Evolutionary conservation across 176 grass and related monocot species (phyloP), one percentile per base, ranked within the genome.

Genomic region (Dactylis glomerata): DNA sequence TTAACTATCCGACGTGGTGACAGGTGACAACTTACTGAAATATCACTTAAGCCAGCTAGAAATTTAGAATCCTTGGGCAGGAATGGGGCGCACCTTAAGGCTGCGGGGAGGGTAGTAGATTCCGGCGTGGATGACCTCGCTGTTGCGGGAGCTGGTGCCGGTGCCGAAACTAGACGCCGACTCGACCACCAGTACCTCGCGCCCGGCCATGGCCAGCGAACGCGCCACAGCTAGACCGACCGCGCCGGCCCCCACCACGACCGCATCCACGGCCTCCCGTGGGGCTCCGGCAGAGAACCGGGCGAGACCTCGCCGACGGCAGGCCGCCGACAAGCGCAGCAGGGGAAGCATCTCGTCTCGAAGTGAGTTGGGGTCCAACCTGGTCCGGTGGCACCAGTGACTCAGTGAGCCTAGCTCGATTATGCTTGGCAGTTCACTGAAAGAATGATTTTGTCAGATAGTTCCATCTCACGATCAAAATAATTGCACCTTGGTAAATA

Each of bases 111-210:
- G 91, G 63, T 98, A 92, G 80, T 95, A 98, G 76, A 98, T 95
- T 33, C 96, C 96, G 58, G 96, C 89, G 54, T 98, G 93, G 78
- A 98, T 92, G 73, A 98, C 96, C 93, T 95, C 93, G 73, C 96
- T 98, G 73, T 98, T 98, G 65, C 96, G 91, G 58, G 96, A 98
- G 77, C 96, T 95, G 34, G 89, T 95, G 69, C 96, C 96, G 47
- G 91, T 98, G 57, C 96, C 93, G 78, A 98, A 98, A 46, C 83
- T 92, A 61, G 91, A 73, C 51, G 89, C 88, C 11, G 93, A 86
- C 80, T 98, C 96, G 66, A 98, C 83, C 70, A 95, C 87, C 72
- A 98, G 66, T 40, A 98, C 96, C 54, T 98, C 93, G 68, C 91
- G 87, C 33, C 96, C 96, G 37, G 80, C 83, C 84, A 89, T 85